Evolutionary conservation across 2,329 filamentous ascomycete genomes (phyloP).

Genomic region (Drechslerella stenobrocha): DNA sequence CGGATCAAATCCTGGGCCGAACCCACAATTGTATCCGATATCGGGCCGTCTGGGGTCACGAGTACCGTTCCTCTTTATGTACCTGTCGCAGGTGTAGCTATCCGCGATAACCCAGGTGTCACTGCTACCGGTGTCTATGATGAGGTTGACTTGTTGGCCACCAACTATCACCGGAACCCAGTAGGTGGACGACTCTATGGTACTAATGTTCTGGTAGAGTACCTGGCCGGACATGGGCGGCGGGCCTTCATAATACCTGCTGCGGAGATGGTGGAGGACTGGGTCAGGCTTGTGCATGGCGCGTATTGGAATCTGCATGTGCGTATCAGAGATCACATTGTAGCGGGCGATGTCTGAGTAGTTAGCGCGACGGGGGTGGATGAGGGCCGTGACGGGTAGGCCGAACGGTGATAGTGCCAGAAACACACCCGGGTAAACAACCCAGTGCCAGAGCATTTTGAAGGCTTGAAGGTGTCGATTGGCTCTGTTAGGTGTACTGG

Average conservation of each 20-base stretch:
- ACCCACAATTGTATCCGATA: conserved; percentile 8
- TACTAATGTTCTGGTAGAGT: conserved; percentile 1
- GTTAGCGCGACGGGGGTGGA: conserved; percentile 20
- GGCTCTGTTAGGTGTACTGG: neutral
- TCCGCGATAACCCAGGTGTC: conserved; percentile 28
- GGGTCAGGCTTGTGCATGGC: neutral
- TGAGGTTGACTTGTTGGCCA: conserved; percentile 13
- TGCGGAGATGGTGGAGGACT: neutral
- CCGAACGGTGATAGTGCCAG: conserved; percentile 8
- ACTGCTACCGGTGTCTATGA: conserved; percentile 38
- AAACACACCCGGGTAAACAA: conserved; percentile 2
- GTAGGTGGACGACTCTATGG: neutral
- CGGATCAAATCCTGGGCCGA: conserved; percentile 16
- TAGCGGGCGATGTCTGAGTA: conserved; percentile 2
- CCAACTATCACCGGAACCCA: conserved; percentile 21
- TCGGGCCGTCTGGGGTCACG: neutral
- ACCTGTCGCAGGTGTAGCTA: conserved; percentile 6
- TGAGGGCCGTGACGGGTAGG: conserved; percentile 2
- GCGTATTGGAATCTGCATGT: conserved; percentile 24
- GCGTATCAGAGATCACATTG: conserved; percentile 20
- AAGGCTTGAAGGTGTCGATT: neutral
- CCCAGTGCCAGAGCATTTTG: conserved; percentile 19
- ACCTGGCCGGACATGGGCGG: too few species aligned
- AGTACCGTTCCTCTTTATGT: neutral
- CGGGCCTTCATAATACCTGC: too few species aligned